Conservation (phyloP, 192 early-diverging fungal species). For the Linnemannia elongata region DNA sequence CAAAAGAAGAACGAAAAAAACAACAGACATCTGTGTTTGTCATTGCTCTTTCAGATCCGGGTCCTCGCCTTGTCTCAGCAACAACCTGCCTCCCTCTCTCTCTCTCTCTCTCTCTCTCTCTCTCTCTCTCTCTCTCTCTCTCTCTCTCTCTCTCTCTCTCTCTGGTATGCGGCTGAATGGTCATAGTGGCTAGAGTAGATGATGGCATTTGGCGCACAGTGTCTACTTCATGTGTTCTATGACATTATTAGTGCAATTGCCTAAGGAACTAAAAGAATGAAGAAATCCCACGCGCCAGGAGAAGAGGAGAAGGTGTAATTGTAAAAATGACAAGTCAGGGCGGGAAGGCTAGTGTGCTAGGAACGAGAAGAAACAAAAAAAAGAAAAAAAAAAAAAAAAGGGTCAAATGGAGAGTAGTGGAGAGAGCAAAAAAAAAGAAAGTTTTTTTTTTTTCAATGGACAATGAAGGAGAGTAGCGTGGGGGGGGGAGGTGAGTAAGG, state of each 20-base stretch:
- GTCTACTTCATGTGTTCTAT: not conserved
- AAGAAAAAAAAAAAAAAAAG: not conserved
- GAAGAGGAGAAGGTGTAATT: not conserved
- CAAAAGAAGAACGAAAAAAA: too few relatives aligned
- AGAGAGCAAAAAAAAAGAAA: not conserved
- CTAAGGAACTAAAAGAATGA: not conserved
- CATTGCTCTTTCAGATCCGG: not conserved
- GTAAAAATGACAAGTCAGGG: not conserved
- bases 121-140: not conserved
- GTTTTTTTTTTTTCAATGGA: too few relatives aligned
- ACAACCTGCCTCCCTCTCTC: too few relatives aligned
- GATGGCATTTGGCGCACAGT: too few relatives aligned
- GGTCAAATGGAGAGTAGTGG: not conserved
- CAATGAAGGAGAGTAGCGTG: too few relatives aligned
- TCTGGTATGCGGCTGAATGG: not conserved
- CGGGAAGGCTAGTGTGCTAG: too few relatives aligned
- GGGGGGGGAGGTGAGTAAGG: too few relatives aligned
- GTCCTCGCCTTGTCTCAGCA: not conserved
- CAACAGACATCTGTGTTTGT: not conserved
- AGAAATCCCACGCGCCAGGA: not conserved
- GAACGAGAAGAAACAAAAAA: not conserved
- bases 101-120: not conserved
- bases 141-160: not conserved
- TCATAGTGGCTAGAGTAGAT: not conserved
- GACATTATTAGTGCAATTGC: not conserved